Percentiles rank a stretch among this genome's conserved stretches.
Conservation (phyloP, 257 asterid genomes). For the Solanum lycopersicoides region DNA sequence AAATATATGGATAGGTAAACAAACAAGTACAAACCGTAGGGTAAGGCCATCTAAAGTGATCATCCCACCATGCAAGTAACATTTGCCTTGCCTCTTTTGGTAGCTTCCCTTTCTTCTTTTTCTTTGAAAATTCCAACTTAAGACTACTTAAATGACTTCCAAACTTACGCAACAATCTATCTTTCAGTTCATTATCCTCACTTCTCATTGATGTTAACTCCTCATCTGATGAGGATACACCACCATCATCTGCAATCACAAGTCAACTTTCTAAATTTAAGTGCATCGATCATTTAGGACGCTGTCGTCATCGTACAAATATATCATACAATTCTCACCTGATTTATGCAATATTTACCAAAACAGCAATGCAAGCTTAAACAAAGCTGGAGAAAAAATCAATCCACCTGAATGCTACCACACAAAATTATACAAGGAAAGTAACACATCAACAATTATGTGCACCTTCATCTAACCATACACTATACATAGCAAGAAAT, state of each 20-base stretch:
- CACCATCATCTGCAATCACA: slow-evolving; percentile 33
- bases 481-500: neutral
- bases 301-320: no score
- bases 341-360: no score
- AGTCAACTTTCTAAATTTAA: no score
- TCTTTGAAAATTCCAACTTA: slow-evolving; percentile 64
- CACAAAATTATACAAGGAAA: neutral
- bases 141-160: slow-evolving; percentile 59
- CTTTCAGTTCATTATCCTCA: slow-evolving; percentile 63
- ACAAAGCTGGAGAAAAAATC: neutral
- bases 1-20: no score
- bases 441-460: neutral
- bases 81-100: slow-evolving; percentile 69
- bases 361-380: no score
- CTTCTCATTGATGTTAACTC: slow-evolving; percentile 36
- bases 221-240: slow-evolving; percentile 64
- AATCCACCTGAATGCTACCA: neutral
- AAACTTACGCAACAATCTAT: slow-evolving; percentile 40
- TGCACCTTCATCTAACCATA: neutral
- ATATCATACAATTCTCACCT: no score
- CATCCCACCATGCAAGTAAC: slow-evolving; percentile 78
- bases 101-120: slow-evolving; percentile 80
- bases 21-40: slow-evolving; percentile 45
- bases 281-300: no score
- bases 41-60: slow-evolving; percentile 81